Base-by-base conservation (phyloP, 1,284 basidiomycete species). In the Irpex rosettiformis region DNA sequence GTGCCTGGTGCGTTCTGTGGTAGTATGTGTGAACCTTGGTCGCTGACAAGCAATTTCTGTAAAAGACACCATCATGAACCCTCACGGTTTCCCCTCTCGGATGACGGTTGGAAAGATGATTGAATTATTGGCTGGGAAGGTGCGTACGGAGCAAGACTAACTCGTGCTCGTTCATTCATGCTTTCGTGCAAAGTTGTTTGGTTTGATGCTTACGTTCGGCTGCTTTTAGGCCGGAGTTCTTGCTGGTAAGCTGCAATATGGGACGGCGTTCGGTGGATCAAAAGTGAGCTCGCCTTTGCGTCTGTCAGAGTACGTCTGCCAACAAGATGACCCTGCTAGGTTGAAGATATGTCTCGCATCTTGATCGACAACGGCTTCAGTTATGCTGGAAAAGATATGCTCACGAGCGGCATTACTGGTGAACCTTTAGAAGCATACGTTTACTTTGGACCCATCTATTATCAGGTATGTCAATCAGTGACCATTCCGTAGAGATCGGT, bases 51-150 rank as follows among this genome's bases (percentile, higher is more conserved):
- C 33, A 58, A 58, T 45, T 52, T 28, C 58, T 51, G 58, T 28
- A 60, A 56, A 76, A 87, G 97, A 99, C 75, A 94, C 96, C 21
- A 98, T 99, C 77, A 99, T 99, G 96, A 99, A 99, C 73, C 97
- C 97, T 2, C 97, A 99, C 75, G 97, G 97, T 69, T 99, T 99
- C 82, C 97, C 97, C 1, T 97, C 94, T 58, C 94, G 97, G 57
- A 99, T 99, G 96, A 98, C 97, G 30, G 97, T 99, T 42, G 97
- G 97, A 51, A 99, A 99, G 78, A 99, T 99, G 97, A 97, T 99
- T 59, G 97, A 99, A 75, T 80, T 98, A 24, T 78, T 99, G 21
- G 91, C 94, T n/a, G 96, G 97, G 56, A 98, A 98, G 82, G 90
- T 89, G 60, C 58, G 72, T 65, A 56, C 61, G 56, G 16, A 37